Base-by-base conservation (phyloP, 345 rosid species). In the Trapa bicornis region DNA sequence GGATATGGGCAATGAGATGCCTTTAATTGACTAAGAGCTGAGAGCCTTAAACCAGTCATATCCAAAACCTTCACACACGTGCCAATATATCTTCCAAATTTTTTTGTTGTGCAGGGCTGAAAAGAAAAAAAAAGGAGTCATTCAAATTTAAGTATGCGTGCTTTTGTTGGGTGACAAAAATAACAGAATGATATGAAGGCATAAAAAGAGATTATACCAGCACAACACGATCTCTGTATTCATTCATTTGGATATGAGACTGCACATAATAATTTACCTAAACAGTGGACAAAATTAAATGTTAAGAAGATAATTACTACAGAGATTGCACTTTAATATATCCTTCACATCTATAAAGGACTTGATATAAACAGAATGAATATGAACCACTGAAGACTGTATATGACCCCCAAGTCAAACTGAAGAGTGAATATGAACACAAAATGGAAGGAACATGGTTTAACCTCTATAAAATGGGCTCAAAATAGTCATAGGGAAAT, bases 181-280 rank as follows among this genome's bases (percentile, higher is more conserved):
- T n/a, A 54, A 4, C 60, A 54, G 22, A 1, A 67, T 53, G 42
- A 60, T 22, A 36, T 70, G 52, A 78, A 67, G 47, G 42, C 56
- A 64, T 10, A 29, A 32, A 37, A 65, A 13, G 2, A 22, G 47
- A 61, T 47, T 37, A 57, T 41, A 94, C 99, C 97, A 91, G 82
- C 60, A 95, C 56, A 3, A 95, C 86, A 63, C 96, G 92, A 73
- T 95, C 99, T 65, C 99, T 82, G 65, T 89, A 91, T 79, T 95
- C 99, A 65, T 95, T 95, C 81, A 95, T 82, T 78, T 95, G 99
- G 80, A 95, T 95, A 75, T 95, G 99, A 16, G 99, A 95, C 76
- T 91, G 96, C 69, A 86, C 80, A 83, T 94, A 94, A 79, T 82
- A 86, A 71, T 94, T 77, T 73, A 85, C 95, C 99, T 94, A 76